Conservation (phyloP, 2,329 filamentous ascomycete genomes). For the Phaeosphaeria sp. region DNA sequence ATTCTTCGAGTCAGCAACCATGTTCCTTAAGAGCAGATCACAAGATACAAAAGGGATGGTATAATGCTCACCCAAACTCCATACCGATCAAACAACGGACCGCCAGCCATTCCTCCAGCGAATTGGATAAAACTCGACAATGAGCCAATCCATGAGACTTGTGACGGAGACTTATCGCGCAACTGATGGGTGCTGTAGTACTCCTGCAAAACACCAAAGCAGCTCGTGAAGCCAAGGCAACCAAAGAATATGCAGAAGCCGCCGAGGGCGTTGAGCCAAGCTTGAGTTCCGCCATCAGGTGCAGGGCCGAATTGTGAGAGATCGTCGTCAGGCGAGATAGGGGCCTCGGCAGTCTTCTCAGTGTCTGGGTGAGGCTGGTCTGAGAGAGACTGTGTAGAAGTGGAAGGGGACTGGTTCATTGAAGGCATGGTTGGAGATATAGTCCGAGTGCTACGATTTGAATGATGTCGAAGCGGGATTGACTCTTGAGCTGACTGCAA, state of each 20-base stretch:
- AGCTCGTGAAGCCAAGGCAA: constrained; percentile 48
- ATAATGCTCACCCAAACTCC: constrained; percentile 45
- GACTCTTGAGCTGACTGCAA: neutral
- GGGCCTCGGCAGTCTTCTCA: neutral
- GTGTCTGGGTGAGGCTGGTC: neutral
- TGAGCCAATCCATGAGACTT: constrained; percentile 54
- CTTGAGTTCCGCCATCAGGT: constrained; percentile 41
- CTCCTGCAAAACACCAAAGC: constrained; percentile 52
- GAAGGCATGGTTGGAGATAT: neutral
- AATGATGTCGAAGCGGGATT: neutral
- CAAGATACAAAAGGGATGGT: no score
- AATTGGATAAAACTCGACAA: constrained; percentile 55
- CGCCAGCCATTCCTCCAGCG: constrained; percentile 62
- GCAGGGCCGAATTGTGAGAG: constrained; percentile 37
- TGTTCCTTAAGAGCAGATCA: neutral
- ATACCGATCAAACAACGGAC: constrained; percentile 64
- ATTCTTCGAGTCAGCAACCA: constrained; percentile 57
- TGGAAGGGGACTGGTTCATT: neutral
- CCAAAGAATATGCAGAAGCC: constrained; percentile 40
- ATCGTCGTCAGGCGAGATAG: constrained; percentile 1
- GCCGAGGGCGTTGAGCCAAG: constrained; percentile 45
- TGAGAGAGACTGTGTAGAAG: neutral
- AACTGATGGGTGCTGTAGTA: constrained; percentile 54
- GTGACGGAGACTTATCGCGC: constrained; percentile 35
- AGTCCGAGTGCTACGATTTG: neutral